Conservation (phyloP, 345 rosid genomes). For the Reutealis trisperma region DNA sequence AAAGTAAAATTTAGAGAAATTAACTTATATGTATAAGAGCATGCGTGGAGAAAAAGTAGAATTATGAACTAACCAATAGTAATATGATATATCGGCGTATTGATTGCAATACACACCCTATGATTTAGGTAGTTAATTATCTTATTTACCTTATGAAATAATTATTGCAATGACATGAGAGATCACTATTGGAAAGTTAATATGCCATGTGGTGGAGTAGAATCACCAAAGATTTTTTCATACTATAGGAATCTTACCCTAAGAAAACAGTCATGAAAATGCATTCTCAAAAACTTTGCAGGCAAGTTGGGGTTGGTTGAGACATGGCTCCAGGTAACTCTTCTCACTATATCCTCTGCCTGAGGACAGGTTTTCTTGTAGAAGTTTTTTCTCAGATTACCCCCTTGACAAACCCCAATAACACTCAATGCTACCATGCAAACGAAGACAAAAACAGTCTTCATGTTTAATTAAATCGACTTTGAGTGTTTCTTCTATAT, state of each 20-base stretch:
- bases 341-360: slow-evolving; percentile 43
- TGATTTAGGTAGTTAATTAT: no score
- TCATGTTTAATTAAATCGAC: background rate
- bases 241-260: slow-evolving; percentile 36
- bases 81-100: no score
- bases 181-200: no score
- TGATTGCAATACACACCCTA: no score
- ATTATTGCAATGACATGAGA: no score
- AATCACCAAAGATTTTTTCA: no score
- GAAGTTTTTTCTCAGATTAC: slow-evolving; percentile 35
- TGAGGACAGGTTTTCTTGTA: slow-evolving; percentile 33
- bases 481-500: background rate
- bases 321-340: slow-evolving; percentile 37
- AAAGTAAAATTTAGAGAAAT: no score
- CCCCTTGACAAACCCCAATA: slow-evolving; percentile 33
- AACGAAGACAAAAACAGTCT: background rate
- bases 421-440: background rate
- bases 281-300: slow-evolving; percentile 63
- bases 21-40: no score
- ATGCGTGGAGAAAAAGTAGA: background rate
- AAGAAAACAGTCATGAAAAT: slow-evolving; percentile 66
- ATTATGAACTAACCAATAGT: no score
- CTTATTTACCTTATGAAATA: no score
- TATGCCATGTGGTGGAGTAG: no score
- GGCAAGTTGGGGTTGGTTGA: slow-evolving; percentile 32